A percentile compares a stretch with the other conserved stretches of the same genome.
Evolutionary conservation across 2,329 filamentous ascomycete species (phyloP).

Genomic region (Botrytis galanthina): DNA sequence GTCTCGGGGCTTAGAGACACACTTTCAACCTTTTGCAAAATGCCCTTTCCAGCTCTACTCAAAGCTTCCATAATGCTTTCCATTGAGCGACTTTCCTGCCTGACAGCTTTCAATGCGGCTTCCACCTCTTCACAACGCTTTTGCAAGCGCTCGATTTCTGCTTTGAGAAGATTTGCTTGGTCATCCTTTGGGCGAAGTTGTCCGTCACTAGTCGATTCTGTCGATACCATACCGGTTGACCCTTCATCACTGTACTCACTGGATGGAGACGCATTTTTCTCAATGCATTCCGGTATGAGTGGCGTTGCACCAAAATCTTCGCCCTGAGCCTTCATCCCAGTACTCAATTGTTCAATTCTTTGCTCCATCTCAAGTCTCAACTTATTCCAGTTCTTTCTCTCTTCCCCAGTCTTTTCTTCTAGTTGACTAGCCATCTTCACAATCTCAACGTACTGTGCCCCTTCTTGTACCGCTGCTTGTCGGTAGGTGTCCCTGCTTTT

Average conservation of each 20-base stretch:
- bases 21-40: constrained; percentile 16
- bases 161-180: constrained; percentile 26
- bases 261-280: not conserved
- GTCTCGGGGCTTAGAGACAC: constrained; percentile 3
- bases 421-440: constrained; percentile 37
- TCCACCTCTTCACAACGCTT: constrained; percentile 34
- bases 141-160: constrained; percentile 32
- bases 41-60: constrained; percentile 26
- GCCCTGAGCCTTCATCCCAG: constrained; percentile 1
- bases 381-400: constrained; percentile 34
- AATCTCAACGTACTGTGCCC: constrained; percentile 39
- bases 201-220: constrained; percentile 1
- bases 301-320: not conserved
- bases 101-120: constrained; percentile 29
- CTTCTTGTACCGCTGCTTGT: constrained; percentile 37
- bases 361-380: constrained; percentile 35
- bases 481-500: constrained; percentile 47
- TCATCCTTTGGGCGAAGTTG: constrained; percentile 17
- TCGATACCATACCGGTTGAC: constrained; percentile 7
- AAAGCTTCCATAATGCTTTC: constrained; percentile 31
- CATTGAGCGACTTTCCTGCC: constrained; percentile 34
- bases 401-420: constrained; percentile 35
- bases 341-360: constrained; percentile 30
- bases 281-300: not conserved
- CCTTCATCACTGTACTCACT: constrained; percentile 23